phyloP scores from a whole-genome alignment of 2,329 filamentous ascomycete species.

The Corinectria fuckeliana region DNA sequence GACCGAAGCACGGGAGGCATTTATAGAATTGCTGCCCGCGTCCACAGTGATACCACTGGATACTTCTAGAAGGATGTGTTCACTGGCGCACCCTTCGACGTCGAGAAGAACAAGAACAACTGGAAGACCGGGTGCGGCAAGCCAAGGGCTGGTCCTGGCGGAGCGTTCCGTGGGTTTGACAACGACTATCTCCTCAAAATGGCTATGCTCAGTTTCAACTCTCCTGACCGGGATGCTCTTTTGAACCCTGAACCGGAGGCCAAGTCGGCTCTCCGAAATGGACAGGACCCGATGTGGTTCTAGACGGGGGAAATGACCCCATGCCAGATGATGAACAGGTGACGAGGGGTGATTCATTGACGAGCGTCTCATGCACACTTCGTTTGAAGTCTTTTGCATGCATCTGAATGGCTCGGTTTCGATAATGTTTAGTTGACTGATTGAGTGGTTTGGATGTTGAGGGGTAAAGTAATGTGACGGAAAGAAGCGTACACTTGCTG shows the following conservation, averaged over 20 bases:
- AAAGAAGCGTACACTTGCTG: background rate
- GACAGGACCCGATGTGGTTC: background rate
- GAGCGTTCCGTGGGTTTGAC: slow-evolving; percentile 20
- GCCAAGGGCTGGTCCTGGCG: slow-evolving; percentile 6
- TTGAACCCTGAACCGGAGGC: background rate
- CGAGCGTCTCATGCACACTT: background rate
- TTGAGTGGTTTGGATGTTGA: background rate
- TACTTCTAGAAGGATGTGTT: slow-evolving; percentile 24
- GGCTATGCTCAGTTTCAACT: background rate
- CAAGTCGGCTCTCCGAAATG: background rate
- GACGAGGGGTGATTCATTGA: background rate
- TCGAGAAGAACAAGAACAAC: background rate
- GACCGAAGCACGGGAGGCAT: slow-evolving; percentile 13
- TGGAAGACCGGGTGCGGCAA: slow-evolving; percentile 15
- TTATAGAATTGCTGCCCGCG: slow-evolving; percentile 22
- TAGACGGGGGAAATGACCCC: background rate
- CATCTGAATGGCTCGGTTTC: background rate
- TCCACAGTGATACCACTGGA: background rate
- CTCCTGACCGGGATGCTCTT: background rate
- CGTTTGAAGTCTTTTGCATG: background rate
- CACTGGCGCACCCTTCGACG: slow-evolving; percentile 3
- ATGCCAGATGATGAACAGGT: background rate
- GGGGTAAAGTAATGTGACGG: background rate
- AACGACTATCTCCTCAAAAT: background rate
- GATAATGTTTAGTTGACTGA: background rate